These are phyloP conservation scores for Zalaria obscura DNA, from an alignment of 2,329 filamentous ascomycete species.

Conservation along the genomic window DNA sequence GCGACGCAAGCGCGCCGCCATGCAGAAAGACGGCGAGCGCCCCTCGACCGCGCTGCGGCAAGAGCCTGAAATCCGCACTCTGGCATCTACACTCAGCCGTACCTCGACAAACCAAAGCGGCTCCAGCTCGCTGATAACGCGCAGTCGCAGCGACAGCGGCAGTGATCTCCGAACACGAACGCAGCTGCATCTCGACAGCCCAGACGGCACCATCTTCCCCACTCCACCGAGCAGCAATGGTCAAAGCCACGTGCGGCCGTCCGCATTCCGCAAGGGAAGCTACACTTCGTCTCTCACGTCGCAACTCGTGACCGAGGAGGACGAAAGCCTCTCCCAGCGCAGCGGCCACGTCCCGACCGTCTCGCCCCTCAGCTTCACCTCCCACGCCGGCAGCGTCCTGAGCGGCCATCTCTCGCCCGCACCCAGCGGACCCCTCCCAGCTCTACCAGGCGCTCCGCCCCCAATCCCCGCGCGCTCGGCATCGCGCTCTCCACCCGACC, in stretches of 20 bases:
- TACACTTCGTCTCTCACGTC: background rate
- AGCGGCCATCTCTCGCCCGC: background rate
- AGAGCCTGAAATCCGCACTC: slow-evolving; percentile 1
- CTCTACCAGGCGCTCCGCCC: background rate
- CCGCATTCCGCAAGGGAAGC: slow-evolving; percentile 1
- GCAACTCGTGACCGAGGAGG: background rate
- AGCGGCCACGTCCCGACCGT: background rate
- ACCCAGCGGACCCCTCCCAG: background rate
- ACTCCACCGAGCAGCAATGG: slow-evolving; percentile 1
- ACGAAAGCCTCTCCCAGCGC: background rate
- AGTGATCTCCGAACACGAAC: background rate
- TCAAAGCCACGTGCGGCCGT: background rate
- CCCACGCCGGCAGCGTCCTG: too few relatives aligned
- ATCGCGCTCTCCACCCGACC: too few relatives aligned
- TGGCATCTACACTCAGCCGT: background rate
- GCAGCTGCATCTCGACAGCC: slow-evolving; percentile 2
- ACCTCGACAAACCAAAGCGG: slow-evolving; percentile 1
- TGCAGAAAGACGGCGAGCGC: slow-evolving; percentile 1
- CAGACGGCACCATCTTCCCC: slow-evolving; percentile 4
- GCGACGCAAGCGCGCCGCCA: slow-evolving; percentile 29
- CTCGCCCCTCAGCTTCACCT: background rate
- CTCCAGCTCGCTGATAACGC: background rate
- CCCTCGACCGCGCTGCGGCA: background rate
- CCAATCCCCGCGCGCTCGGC: too few relatives aligned
- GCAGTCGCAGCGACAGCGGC: background rate